Percentiles rank a stretch among this genome's conserved stretches.
Evolutionary conservation across 106 monocot genomes (phyloP).

Genomic region (Dioscorea alata): DNA sequence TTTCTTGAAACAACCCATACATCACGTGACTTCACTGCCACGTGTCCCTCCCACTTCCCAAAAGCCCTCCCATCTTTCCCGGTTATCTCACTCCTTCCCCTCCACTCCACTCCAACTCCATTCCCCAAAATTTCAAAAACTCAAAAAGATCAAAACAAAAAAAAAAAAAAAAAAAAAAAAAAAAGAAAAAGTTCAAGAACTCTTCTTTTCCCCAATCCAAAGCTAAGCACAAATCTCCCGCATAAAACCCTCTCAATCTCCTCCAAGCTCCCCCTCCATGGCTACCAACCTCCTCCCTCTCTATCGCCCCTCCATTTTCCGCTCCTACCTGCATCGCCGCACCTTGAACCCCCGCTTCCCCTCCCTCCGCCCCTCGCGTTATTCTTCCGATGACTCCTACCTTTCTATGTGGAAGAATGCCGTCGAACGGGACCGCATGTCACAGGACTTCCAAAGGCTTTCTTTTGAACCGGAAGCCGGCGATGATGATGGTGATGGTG

Average conservation of each 20-base stretch:
- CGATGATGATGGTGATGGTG: neutral
- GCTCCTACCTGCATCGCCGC: neutral
- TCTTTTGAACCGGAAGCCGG: neutral
- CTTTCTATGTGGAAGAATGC: constrained; percentile 80
- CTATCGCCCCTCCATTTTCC: neutral
- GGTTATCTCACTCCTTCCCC: neutral
- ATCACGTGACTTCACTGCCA: too few species aligned
- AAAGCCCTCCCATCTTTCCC: neutral
- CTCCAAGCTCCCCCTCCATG: neutral
- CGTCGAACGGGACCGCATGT: constrained; percentile 39
- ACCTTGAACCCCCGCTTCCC: neutral
- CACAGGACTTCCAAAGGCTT: constrained; percentile 16
- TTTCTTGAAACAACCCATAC: too few species aligned
- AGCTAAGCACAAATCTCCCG: neutral
- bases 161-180: neutral
- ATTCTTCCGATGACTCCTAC: constrained; percentile 30
- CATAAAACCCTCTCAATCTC: neutral
- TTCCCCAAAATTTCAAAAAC: neutral
- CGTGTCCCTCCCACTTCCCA: too few species aligned
- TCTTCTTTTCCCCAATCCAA: neutral
- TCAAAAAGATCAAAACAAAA: neutral
- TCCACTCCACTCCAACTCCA: neutral
- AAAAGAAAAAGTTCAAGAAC: neutral
- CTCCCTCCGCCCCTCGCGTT: neutral
- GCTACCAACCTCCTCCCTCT: neutral